Base-by-base conservation (phyloP, 306 rosid species). In the Elaeagnus macrophylla region DNA sequence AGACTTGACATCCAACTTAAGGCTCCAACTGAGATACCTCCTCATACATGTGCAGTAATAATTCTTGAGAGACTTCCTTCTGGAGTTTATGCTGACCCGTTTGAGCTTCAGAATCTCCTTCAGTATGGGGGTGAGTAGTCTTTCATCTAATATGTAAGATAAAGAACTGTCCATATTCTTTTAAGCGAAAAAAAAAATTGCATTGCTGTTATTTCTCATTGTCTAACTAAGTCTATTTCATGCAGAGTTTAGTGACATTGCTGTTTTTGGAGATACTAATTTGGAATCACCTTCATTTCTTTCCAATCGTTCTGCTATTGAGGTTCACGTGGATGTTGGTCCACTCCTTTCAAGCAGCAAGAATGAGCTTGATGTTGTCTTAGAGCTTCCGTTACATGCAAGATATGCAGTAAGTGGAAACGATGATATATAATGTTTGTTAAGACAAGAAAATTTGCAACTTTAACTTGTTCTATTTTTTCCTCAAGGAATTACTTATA, bases 191-290 rank as follows among this genome's bases (percentile, higher is more conserved):
- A 37, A 44, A 36, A 12, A 54, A 38, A 16, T 65, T 46, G 20
- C 53, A 47, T 59, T 64, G 32, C 14, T 43, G 36, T 73, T 7
- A 18, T 53, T 64, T 60, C 36, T 66, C 8, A 35, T 44, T 47
- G 38, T 35, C 12, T 60, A 7, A 54, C 25, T 56, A 61, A 13
- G 20, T 37, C 57, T 43, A 12, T 60, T 47, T 50, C 15, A 62
- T 68, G 66, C 84, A 90, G 95, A 68, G 37, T 77, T 71, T 62
- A 72, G 20, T 16, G 61, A 66, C 59, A 32, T 81, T 56, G 82
- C 86, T 72, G 97, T 86, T 48, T 86, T 83, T 68, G 94, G 97
- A 55, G 97, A 90, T 67, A 74, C 84, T 56, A 90, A 90, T 76
- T 54, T 86, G 68, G 97, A 90, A 72, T 74, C 70, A 51, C 97